These are phyloP conservation scores for Kurtzmaniella quercitrusa DNA, from an alignment of 1,139 yeast genomes.

Conservation along the genomic window DNA sequence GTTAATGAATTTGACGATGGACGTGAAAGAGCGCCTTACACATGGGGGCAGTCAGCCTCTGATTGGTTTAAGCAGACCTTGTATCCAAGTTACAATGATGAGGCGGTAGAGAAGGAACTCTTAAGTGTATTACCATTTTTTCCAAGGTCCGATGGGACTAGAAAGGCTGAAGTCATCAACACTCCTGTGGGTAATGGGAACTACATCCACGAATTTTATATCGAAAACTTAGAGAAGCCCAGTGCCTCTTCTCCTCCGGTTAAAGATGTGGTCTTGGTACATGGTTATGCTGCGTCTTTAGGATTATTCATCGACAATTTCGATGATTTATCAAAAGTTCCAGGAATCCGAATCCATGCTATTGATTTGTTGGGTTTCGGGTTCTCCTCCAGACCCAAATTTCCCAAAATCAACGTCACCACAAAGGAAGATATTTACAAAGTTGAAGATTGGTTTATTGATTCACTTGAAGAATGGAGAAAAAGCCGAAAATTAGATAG, in stretches of 20 bases:
- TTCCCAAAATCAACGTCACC: conserved; percentile 26
- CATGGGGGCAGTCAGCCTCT: conserved; percentile 28
- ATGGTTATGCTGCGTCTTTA: conserved; percentile 46
- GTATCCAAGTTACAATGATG: conserved; percentile 21
- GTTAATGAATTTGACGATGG: conserved; percentile 14
- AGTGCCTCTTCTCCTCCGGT: conserved; percentile 9
- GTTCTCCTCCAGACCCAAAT: conserved; percentile 37
- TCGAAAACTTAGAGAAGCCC: conserved; percentile 29
- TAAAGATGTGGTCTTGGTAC: conserved; percentile 39
- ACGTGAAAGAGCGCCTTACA: conserved; percentile 17
- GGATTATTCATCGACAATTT: conserved; percentile 43
- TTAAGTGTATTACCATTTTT: conserved; percentile 53
- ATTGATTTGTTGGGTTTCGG: conserved; percentile 46
- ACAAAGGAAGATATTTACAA: conserved; percentile 32
- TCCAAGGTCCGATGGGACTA: conserved; percentile 49
- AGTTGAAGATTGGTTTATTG: conserved; percentile 74
- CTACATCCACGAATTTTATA: conserved; percentile 56
- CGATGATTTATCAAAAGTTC: conserved; percentile 33
- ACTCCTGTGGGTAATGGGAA: conserved; percentile 46
- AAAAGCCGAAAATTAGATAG: conserved; percentile 46
- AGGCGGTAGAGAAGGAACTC: conserved; percentile 27
- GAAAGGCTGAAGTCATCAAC: conserved; percentile 45
- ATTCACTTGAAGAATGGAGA: conserved; percentile 85
- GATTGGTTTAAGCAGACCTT: conserved; percentile 39
- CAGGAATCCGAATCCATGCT: conserved; percentile 43